Base-by-base conservation (phyloP, 2,329 filamentous ascomycete genomes). In the Lojkania enalia region DNA sequence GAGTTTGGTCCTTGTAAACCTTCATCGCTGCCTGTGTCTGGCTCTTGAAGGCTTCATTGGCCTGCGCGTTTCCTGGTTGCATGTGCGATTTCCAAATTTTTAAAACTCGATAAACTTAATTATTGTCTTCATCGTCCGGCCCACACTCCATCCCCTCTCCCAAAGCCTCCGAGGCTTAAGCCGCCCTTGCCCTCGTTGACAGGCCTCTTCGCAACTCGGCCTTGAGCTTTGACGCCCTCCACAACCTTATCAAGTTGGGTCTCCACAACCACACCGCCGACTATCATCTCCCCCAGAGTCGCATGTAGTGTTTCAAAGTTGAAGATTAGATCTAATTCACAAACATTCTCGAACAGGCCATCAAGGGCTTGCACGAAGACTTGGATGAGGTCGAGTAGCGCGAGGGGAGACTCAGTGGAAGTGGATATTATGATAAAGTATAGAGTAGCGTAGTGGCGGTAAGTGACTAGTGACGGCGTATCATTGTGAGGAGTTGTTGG, bases 351-450 rank as follows among this genome's bases (percentile, higher is more conserved):
- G 67, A 99, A 99, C 30, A 99, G 79, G 54, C 90, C 84, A 70
- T 99, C 94, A 25, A 99, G 81, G 1, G 92, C 86, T 72, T 99
- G 94, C 52, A 99, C 94, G 63, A 96, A 99, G 48, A 99, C 94
- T 72, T 99, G 94, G 55, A 99, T 97, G 42, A 99, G 77, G 71
- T 99, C 94, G 51, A 99, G 90, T 18, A 99, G 80, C 1, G 94
- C 94, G 2, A 99, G 85, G 0, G 94, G 94, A 1, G 90, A 96
- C 72, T 99, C 94, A 47, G 94, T 96, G 4, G 90, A 90, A 3
- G 95, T 99, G 25, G 87, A 94, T 64, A 99, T 99, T 68, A 99
- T 79, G 71, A 99, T 99, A 76, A 99, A 99, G 75, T 95, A 97
- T 50, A 99, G 86, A 0, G 94, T 99, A 7, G 94, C 94, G 67